Conservation (phyloP, 108 stramenopile species). For the Skeletonema menzelii region DNA sequence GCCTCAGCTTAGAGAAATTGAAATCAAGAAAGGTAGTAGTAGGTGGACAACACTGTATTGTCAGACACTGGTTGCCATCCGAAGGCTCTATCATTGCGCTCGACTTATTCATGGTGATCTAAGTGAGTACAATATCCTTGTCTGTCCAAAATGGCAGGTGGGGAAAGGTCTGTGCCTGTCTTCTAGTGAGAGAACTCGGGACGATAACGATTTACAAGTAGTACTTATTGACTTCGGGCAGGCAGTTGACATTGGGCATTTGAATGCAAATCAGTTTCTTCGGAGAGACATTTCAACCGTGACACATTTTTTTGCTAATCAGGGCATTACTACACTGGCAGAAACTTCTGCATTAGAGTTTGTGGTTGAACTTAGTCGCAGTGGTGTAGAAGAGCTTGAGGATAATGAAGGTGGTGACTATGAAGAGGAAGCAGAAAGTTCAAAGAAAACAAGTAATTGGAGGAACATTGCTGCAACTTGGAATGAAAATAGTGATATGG, state of each 20-base stretch:
- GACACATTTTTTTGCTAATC: constrained; percentile 56
- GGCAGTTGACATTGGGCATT: constrained; percentile 71
- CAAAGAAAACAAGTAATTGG: constrained; percentile 12
- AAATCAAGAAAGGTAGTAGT: constrained; percentile 60
- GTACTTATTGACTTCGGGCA: constrained; percentile 87
- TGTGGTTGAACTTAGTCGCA: constrained; percentile 26
- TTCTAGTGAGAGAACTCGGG: constrained; percentile 9
- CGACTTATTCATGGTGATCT: constrained; percentile 78
- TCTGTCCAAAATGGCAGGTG: constrained; percentile 54
- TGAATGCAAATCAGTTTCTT: constrained; percentile 49
- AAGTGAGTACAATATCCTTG: constrained; percentile 82
- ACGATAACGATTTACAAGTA: constrained; percentile 54
- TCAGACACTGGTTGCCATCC: constrained; percentile 69
- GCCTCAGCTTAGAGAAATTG: constrained; percentile 74
- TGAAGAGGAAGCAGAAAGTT: constrained; percentile 5
- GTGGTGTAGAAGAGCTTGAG: neutral
- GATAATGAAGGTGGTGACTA: neutral
- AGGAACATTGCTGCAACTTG: constrained; percentile 18
- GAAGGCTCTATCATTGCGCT: constrained; percentile 59
- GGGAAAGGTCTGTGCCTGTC: constrained; percentile 9
- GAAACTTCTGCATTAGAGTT: constrained; percentile 25
- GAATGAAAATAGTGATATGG: constrained; percentile 32
- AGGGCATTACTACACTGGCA: constrained; percentile 57
- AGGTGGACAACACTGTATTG: constrained; percentile 67
- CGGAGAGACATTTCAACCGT: constrained; percentile 62